Evolutionary conservation across 1,284 basidiomycete species (phyloP), one percentile per base, ranked within the genome.

Genomic region (Tremellales sp.): DNA sequence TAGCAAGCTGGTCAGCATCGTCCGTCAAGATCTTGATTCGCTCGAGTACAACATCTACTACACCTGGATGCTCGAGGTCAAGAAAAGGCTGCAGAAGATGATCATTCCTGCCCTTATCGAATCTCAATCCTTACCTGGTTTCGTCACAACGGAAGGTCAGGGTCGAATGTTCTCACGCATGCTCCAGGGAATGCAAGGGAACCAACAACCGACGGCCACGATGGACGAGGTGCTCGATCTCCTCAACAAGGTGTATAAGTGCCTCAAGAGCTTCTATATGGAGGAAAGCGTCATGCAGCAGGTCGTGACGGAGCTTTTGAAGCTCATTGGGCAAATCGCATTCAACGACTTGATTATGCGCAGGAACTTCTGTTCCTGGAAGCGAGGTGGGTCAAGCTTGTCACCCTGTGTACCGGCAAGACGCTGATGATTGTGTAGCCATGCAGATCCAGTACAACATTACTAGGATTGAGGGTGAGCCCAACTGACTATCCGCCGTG

Each of bases 381-480:
- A 99, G 77, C 84, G 96, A 78, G 94, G 91, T 90, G 61, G 48
- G 80, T 77, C 22, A 11, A 37, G 8, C 35, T 2, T 43, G 15
- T 46, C 40, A 25, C 45, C 22, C 12, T 23, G 15, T n/a, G 35
- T 17, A 15, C 11, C 12, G 17, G 19, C 27, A 19, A 36, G 31
- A 44, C 31, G 27, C 23, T 56, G 48, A 55, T 40, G 4, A 36
- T 42, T 40, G 25, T 8, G 21, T 40, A 94, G 91, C 92, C 5
- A 97, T 97, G 93, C 93, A 97, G 80, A 97, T 97, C 52, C 93
- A 97, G 69, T 97, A 97, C 76, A 97, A 97, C 71, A 94, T 97
- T 68, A 97, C 92, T 39, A 84, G 96, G 37, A 91, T 99, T 65
- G 96, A 99, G 71, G 68, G 68, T 71, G 45, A 53, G 64, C 29